These are phyloP conservation scores for Entomortierella chlamydospora DNA, from an alignment of 192 early-diverging fungal genomes.

Conservation along the genomic window DNA sequence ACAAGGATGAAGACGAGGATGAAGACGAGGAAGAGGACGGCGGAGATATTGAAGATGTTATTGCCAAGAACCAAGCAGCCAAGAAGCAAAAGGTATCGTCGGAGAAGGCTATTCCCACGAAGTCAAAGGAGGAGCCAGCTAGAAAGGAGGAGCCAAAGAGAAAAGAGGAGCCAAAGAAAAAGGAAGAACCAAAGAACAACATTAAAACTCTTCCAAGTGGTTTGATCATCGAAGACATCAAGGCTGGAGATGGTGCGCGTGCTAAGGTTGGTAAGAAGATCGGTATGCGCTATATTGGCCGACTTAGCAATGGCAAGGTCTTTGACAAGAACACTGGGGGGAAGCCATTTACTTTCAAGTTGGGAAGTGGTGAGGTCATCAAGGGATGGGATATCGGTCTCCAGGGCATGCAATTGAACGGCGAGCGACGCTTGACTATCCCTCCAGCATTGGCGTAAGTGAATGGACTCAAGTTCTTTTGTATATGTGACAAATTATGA, in stretches of 20 bases:
- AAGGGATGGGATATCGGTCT: constrained; percentile 92
- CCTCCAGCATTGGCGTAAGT: constrained; percentile 76
- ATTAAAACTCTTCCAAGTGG: constrained; percentile 76
- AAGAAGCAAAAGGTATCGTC: constrained; percentile 33
- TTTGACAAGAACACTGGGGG: constrained; percentile 93
- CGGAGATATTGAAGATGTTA: background rate
- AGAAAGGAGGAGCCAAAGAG: constrained; percentile 44
- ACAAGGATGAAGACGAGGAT: constrained; percentile 11
- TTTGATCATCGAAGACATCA: constrained; percentile 84
- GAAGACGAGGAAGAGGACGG: constrained; percentile 12
- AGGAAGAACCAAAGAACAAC: constrained; percentile 54
- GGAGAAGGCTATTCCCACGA: constrained; percentile 28
- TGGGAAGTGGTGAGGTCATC: constrained; percentile 88
- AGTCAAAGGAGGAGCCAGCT: constrained; percentile 50
- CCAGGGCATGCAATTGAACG: constrained; percentile 88
- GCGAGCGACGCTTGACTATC: constrained; percentile 87
- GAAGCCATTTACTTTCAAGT: constrained; percentile 83
- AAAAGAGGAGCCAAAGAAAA: constrained; percentile 52
- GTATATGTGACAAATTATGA: too few species aligned
- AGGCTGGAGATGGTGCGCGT: constrained; percentile 55
- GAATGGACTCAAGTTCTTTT: background rate
- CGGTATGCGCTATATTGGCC: constrained; percentile 51
- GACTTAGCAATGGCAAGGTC: constrained; percentile 58
- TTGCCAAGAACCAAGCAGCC: background rate
- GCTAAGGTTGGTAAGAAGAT: constrained; percentile 63